Percentiles rank a stretch among this genome's conserved stretches.
Evolutionary conservation across 2,329 filamentous ascomycete genomes (phyloP).

Genomic region (Ascochyta lentis): DNA sequence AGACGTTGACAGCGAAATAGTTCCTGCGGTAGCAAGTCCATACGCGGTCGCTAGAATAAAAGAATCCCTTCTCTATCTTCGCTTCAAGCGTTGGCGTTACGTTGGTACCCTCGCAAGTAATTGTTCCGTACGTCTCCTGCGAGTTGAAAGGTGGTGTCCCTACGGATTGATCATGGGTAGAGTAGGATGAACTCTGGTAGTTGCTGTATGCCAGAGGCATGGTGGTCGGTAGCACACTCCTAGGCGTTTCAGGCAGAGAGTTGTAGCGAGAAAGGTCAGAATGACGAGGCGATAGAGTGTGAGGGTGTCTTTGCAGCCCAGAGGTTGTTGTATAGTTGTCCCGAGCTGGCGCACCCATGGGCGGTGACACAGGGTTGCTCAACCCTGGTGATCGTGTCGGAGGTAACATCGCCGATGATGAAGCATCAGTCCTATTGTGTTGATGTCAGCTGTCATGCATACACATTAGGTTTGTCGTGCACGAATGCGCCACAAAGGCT

Average conservation of each 20-base stretch:
- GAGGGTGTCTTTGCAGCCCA: constrained; percentile 43
- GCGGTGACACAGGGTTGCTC: constrained; percentile 51
- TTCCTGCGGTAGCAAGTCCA: constrained; percentile 95
- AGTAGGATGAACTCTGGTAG: constrained; percentile 25
- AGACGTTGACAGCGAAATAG: constrained; percentile 86
- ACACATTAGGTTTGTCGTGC: constrained; percentile 38
- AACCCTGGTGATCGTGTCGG: constrained; percentile 51
- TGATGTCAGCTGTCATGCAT: constrained; percentile 51
- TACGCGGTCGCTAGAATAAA: constrained; percentile 73
- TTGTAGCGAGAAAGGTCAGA: constrained; percentile 45
- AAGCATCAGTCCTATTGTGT: constrained; percentile 53
- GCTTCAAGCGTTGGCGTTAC: constrained; percentile 78
- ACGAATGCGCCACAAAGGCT: constrained; percentile 44
- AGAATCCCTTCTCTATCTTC: constrained; percentile 89
- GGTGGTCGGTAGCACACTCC: constrained; percentile 42
- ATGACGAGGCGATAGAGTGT: constrained; percentile 45
- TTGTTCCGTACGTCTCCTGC: constrained; percentile 62
- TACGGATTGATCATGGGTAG: constrained; percentile 23
- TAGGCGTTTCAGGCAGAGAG: constrained; percentile 46
- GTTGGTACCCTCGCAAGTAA: constrained; percentile 65
- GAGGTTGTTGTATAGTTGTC: constrained; percentile 55
- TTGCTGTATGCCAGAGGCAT: constrained; percentile 39
- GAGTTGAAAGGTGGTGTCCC: constrained; percentile 55
- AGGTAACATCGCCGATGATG: constrained; percentile 57
- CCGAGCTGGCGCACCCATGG: constrained; percentile 50